Evolutionary conservation across 2,329 filamentous ascomycete species (phyloP), one percentile per base, ranked within the genome.

Genomic region (Xylariales sp.): DNA sequence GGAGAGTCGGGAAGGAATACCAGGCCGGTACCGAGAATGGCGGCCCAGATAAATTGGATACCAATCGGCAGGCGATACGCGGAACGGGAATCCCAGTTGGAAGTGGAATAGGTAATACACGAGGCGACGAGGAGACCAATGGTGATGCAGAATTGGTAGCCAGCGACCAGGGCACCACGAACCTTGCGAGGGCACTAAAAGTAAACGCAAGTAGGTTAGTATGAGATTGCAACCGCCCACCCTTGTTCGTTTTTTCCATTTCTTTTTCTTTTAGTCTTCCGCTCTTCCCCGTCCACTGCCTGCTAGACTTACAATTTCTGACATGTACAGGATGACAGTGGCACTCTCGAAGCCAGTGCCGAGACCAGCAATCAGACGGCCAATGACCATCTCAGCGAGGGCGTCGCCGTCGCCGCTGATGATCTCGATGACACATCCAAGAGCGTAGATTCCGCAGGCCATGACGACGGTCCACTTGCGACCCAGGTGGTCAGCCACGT

Each of bases 121-220:
- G 75, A 74, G 38, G 72, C 66, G 15, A 72, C 55, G 37, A 78
- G 75, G 45, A 87, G 85, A 23, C 83, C 83, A 19, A 85, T 65
- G 1, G 82, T 87, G 56, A 87, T 83, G 63, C 85, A 80, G 13
- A 87, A 74, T 60, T 87, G 83, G 59, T 86, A 87, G n/a, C 74
- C 78, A 5, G 74, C 70, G n/a, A 83, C 75, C 29, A 84, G 72
- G 23, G 76, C 72, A 48, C 79, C 80, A 47, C 80, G 76, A 43
- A 83, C 80, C 49, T 78, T 69, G 14, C 70, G 68, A 4, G 81
- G 81, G 2, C 76, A 70, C 37, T 70, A 78, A n/a, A n/a, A n/a
- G n/a, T n/a, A n/a, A n/a, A n/a, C n/a, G n/a, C n/a, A n/a, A n/a
- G n/a, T n/a, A n/a, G n/a, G n/a, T n/a, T 14, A n/a, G n/a, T 14